Base-by-base conservation (phyloP, 345 rosid genomes). In the Nasturtium officinale region DNA sequence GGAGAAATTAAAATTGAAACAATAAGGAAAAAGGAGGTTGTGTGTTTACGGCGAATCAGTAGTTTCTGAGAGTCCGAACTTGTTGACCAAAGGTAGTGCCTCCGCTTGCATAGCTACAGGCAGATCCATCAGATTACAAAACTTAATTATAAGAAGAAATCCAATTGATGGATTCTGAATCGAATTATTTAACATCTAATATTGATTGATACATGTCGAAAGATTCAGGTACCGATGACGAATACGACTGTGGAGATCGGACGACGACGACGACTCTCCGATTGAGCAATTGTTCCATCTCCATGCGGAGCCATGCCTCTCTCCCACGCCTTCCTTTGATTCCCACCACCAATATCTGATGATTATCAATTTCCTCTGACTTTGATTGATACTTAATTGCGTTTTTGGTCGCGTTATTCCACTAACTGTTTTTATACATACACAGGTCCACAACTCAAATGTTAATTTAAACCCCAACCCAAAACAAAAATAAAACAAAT, bases 61-160 rank as follows among this genome's bases (percentile, higher is more conserved):
- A 70, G 89, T 83, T 76, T 87, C 85, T 42, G 72, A 56, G 67
- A 91, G 89, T 74, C 87, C 78, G 74, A 94, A 86, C 85, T 76
- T 87, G 78, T 86, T 79, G 65, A 91, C 97, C 82, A 94, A 47
- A 46, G 97, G 97, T 80, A 84, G 67, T 38, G 98, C 98, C 78
- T 94, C 97, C 46, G 95, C 81, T 78, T 91, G 96, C 98, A 94
- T 94, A 80, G 97, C 98, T 94, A 67, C 69, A 56, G 62, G 69
- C 69, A 56, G 62, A 47, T 61, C 61, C 18, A 52, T 70, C 21
- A 6, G 32, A 38, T 15, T 55, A 21, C 55, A 20, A 18, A 18
- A n/a, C n/a, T n/a, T n/a, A 43, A 15, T 29, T 17, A 65, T 38
- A 30, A 18, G 17, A 26, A 35, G 20, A 54, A 59, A 56, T 6